A percentile compares a stretch with the other conserved stretches of the same genome.
Evolutionary conservation across 495 filamentous ascomycete genomes (phyloP).

Genomic region (Bombardia bombarda): DNA sequence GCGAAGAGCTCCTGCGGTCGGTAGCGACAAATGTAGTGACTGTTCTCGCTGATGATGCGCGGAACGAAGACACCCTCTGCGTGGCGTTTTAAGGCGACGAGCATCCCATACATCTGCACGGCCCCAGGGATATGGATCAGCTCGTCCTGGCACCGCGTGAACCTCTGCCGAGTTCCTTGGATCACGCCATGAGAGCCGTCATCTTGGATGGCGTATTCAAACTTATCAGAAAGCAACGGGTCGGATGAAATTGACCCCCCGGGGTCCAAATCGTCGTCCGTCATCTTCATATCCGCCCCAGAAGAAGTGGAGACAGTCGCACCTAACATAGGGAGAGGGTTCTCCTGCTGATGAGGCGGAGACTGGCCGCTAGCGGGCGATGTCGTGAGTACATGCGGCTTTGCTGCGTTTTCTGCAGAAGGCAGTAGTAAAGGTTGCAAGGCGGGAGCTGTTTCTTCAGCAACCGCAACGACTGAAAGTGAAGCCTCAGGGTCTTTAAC

Average conservation of each 20-base stretch:
- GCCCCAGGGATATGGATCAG: constrained; percentile 19
- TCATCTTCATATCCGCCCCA: constrained; percentile 4
- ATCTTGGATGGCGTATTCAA: constrained; percentile 12
- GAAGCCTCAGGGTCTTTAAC: neutral
- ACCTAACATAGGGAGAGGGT: no score
- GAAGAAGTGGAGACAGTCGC: neutral
- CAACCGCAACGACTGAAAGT: neutral
- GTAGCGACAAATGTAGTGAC: constrained; percentile 11
- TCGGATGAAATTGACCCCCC: no score
- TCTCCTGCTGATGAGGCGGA: no score
- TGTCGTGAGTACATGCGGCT: no score
- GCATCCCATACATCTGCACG: constrained; percentile 16
- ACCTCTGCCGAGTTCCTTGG: constrained; percentile 11
- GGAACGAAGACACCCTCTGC: constrained; percentile 12
- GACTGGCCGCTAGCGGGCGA: no score
- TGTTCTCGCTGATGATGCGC: constrained; percentile 18
- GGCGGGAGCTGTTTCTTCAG: no score
- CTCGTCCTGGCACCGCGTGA: constrained; percentile 18
- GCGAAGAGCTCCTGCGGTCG: constrained; percentile 9
- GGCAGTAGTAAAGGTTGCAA: no score
- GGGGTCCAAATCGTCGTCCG: neutral
- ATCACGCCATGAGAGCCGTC: constrained; percentile 15
- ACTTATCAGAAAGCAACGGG: constrained; percentile 8
- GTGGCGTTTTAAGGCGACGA: constrained; percentile 13
- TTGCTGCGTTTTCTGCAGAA: no score